Evolutionary conservation across 257 asterid species (phyloP).

Genomic region (Nicotiana tabacum): DNA sequence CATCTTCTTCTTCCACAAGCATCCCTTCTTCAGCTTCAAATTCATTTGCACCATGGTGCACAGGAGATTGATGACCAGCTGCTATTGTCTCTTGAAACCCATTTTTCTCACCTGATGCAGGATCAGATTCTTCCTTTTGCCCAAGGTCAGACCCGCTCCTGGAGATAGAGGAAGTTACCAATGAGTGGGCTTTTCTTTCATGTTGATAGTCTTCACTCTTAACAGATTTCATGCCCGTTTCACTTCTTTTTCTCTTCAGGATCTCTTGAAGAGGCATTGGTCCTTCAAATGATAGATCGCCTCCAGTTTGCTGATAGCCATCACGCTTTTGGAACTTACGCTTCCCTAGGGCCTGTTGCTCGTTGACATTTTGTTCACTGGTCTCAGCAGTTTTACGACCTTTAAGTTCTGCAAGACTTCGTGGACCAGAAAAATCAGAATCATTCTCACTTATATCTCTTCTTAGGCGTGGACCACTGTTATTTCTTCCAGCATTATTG

Average conservation of each 20-base stretch:
- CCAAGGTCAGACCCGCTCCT: constrained; percentile 12
- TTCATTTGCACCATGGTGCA: constrained; percentile 16
- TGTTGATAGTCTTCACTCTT: constrained; percentile 19
- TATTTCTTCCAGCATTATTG: constrained; percentile 34
- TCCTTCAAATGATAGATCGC: constrained; percentile 64
- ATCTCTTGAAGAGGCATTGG: constrained; percentile 90
- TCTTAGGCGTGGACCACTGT: constrained; percentile 35
- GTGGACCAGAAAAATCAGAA: constrained; percentile 57
- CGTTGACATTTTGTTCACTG: constrained; percentile 25
- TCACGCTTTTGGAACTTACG: constrained; percentile 46
- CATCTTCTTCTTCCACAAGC: constrained; percentile 31
- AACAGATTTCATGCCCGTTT: constrained; percentile 17
- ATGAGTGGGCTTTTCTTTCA: constrained; percentile 15
- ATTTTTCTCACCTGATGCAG: constrained; percentile 20
- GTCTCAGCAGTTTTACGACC: constrained; percentile 38
- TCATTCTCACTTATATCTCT: constrained; percentile 37
- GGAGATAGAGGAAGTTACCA: background rate
- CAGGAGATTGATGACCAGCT: constrained; percentile 6
- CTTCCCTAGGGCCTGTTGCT: constrained; percentile 58
- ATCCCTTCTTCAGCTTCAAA: constrained; percentile 48
- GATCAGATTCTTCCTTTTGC: constrained; percentile 23
- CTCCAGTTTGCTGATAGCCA: constrained; percentile 36
- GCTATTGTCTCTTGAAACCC: constrained; percentile 21
- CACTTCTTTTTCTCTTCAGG: constrained; percentile 68
- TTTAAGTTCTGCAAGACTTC: constrained; percentile 74